Evolutionary conservation across 768 basidiomycete species (phyloP), one percentile per base, ranked within the genome.

Genomic region (Mycena latifolia): DNA sequence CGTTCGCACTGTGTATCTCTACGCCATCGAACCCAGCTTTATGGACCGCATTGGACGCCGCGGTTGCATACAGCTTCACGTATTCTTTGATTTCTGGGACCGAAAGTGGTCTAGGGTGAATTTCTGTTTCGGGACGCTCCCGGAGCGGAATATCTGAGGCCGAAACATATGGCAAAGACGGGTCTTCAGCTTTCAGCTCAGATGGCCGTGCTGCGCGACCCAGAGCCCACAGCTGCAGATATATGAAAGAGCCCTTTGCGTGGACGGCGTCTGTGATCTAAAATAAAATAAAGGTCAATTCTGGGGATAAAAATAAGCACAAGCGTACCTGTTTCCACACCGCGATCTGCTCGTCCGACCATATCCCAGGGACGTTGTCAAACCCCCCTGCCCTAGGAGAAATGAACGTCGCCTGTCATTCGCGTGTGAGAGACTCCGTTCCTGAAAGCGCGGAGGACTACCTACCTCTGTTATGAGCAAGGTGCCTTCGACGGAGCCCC

Each of bases 261-360:
- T 61, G 59, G 2, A 53, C 59, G 3, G 39, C 59, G 8, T 43
- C 28, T 28, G 59, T 61, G 2, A 61, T 25, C 59, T 61, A 18
- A 2, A 12, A n/a, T n/a, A n/a, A n/a, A n/a, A n/a, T n/a, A n/a
- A n/a, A n/a, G n/a, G n/a, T n/a, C n/a, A n/a, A n/a, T n/a, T n/a
- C n/a, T n/a, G n/a, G n/a, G n/a, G 51, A 33, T n/a, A 15, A 37
- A 53, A 2, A 53, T 37, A 15, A 35, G 25, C 33, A 15, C 63
- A 31, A 83, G 52, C 66, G 48, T 18, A 84, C 86, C 76, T 81
- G 70, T 71, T 85, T 87, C 90, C 89, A 92, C 0, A 75, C 84
- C 0, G 60, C 70, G 35, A 89, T 82, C 67, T 94, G 92, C 25
- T 84, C 86, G 3, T 39, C 56, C n/a, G 48, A 61, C 69, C 73